Base-by-base conservation (phyloP, 2,329 filamentous ascomycete species). In the Cercospora citrullina region DNA sequence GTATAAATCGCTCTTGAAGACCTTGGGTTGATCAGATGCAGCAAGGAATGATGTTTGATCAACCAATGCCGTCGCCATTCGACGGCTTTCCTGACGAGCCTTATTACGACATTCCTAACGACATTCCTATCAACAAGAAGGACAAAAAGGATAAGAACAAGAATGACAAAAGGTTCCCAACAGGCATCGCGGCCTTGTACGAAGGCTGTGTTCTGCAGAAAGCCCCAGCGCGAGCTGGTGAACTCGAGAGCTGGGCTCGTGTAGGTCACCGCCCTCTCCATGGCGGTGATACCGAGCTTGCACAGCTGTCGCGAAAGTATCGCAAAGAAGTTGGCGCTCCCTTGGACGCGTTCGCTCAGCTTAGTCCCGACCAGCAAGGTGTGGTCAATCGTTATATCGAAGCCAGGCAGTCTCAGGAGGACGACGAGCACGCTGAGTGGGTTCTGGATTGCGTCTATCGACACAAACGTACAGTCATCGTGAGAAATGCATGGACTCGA, bases 391-490 rank as follows among this genome's bases (percentile, higher is more conserved):
- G 60, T 28, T 51, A 60, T 5, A 64, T 67, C 16, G 65, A 30
- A 23, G 30, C 36, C 16, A 31, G 12, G 12, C 60, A 67, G 30
- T 21, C 18, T 48, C 28, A 55, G 26, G 65, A 67, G 30, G 59
- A 45, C 18, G 58, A 67, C 28, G 60, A 67, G 42, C 55, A 67
- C 45, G 65, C 60, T 2, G 60, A 64, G 23, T 67, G 65, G 65
- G 51, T 12, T 33, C 42, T 67, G 53, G 65, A 64, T 3, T 64
- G 58, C 30, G 65, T 67, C 12, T 51, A 53, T 33, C 45, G 61
- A 57, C 61, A 39, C 18, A 36, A 16, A 26, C 39, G 42, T 39
- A 18, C 51, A 28, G 57, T 63, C 8, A n/a, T 39, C 8, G 53
- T 63, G n/a, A 67, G 60, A 18, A 48, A 60, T 30, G 53, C 39